phyloP scores from a whole-genome alignment of 2,329 filamentous ascomycete genomes.

The Penicillium sp. region DNA sequence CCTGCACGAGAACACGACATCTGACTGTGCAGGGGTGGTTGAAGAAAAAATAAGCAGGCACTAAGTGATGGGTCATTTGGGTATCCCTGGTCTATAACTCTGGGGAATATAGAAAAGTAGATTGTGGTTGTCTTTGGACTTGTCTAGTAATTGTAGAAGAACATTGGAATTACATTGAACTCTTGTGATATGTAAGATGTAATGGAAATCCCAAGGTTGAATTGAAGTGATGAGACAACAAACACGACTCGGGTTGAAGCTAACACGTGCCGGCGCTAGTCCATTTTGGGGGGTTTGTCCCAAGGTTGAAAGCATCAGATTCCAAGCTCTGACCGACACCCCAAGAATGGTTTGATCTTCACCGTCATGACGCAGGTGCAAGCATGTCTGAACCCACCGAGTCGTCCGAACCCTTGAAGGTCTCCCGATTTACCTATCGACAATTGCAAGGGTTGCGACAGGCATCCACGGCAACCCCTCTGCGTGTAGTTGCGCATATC shows the following conservation, averaged over 20 bases:
- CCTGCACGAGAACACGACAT: constrained; percentile 9
- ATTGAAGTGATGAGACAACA: constrained; percentile 3
- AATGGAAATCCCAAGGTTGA: neutral
- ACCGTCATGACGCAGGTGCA: constrained; percentile 20
- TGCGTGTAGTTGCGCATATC: constrained; percentile 85
- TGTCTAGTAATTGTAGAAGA: neutral
- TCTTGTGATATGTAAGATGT: neutral
- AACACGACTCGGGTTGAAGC: constrained; percentile 12
- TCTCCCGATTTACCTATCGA: constrained; percentile 79
- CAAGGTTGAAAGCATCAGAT: constrained; percentile 21
- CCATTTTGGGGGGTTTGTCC: constrained; percentile 10
- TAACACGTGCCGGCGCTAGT: constrained; percentile 19
- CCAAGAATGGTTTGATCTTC: neutral
- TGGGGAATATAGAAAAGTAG: neutral
- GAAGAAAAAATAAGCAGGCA: constrained; percentile 5
- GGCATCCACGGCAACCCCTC: constrained; percentile 69
- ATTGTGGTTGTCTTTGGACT: neutral
- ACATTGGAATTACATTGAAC: neutral
- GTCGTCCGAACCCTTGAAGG: constrained; percentile 32
- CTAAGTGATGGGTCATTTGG: neutral
- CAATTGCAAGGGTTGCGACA: constrained; percentile 74
- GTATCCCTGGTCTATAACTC: neutral
- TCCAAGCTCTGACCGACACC: constrained; percentile 1
- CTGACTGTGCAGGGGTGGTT: neutral
- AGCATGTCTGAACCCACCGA: constrained; percentile 47